Percentiles rank a stretch among this genome's conserved stretches.
These are phyloP conservation scores for Alnus glutinosa DNA, from an alignment of 306 rosid genomes.

Conservation along the genomic window DNA sequence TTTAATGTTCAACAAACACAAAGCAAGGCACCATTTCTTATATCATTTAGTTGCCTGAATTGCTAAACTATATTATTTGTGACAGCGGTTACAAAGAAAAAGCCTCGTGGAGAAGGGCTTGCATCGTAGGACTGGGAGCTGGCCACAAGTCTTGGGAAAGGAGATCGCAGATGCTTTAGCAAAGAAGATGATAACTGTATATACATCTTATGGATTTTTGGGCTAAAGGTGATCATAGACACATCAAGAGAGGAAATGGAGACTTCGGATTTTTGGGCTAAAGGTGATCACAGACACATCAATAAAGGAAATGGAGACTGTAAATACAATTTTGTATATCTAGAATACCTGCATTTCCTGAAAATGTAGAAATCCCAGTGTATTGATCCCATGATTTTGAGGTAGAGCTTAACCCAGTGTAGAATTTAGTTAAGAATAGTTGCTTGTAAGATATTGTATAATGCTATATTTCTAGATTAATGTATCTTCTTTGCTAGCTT, in stretches of 20 bases:
- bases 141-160: slow-evolving; percentile 2
- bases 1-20: background rate
- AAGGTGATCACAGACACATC: background rate
- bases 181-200: slow-evolving; percentile 3
- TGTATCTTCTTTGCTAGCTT: background rate
- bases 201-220: background rate
- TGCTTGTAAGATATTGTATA: background rate
- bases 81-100: slow-evolving; percentile 60
- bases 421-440: background rate
- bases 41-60: background rate
- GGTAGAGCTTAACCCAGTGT: background rate
- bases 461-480: background rate
- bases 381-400: background rate
- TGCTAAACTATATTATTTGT: slow-evolving; percentile 25
- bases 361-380: background rate
- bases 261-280: slow-evolving; percentile 1
- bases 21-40: background rate
- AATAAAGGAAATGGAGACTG: slow-evolving; percentile 12
- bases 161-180: background rate
- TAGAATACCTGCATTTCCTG: background rate
- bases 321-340: slow-evolving; percentile 30
- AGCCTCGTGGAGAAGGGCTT: slow-evolving; percentile 71
- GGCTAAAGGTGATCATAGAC: background rate
- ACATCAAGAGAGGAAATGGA: background rate
- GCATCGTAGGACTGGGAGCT: slow-evolving; percentile 22